Base-by-base conservation (phyloP, 352 stramenopile genomes). In the Phytophthora ohioensis region DNA sequence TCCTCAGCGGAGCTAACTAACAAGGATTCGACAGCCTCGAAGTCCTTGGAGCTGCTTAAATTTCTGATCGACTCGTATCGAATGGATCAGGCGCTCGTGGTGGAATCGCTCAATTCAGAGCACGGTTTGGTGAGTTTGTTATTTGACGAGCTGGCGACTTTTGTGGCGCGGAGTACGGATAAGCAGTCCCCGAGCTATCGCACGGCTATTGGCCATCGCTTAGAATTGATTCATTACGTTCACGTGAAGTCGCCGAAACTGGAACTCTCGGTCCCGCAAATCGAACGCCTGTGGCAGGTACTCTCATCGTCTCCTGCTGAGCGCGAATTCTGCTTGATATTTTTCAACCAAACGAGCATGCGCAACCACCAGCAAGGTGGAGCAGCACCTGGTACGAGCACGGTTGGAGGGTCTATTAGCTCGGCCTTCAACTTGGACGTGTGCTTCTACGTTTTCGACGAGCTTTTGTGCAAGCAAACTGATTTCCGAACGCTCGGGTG, bases 51-150 rank as follows among this genome's bases (percentile, higher is more conserved):
- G 58, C 63, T 95, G 45, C 78, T 97, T 12, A 93, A 94, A 65
- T 93, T 97, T 39, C 60, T 97, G n/a, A 90, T 97, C 34, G 87
- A 95, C 53, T 93, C 90, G 13, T 94, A 95, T 54, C 80, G 84
- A 43, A 76, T 84, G 27, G 86, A 94, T 41, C 83, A 93, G 55
- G 70, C 82, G 15, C 57, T 78, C 1, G 76, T 95, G 1, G 82
- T 95, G 30, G 85, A 94, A 63, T 82, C 89, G 1, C 64, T 95
- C 4, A 89, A 94, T 75, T 79, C 72, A 13, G 84, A 93, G 39
- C 85, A 95, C 36, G 71, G 81, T 5, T 73, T 97, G 15, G 88
- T 93, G 13, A 67, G 80, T 30, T 73, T 97, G 47, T 66, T 97
- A 1, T 97, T 97, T 63, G 88, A 95, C 49, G 90, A 97, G 39